These are phyloP conservation scores for Pleurotus djamor DNA, from an alignment of 768 basidiomycete species.

Conservation along the genomic window DNA sequence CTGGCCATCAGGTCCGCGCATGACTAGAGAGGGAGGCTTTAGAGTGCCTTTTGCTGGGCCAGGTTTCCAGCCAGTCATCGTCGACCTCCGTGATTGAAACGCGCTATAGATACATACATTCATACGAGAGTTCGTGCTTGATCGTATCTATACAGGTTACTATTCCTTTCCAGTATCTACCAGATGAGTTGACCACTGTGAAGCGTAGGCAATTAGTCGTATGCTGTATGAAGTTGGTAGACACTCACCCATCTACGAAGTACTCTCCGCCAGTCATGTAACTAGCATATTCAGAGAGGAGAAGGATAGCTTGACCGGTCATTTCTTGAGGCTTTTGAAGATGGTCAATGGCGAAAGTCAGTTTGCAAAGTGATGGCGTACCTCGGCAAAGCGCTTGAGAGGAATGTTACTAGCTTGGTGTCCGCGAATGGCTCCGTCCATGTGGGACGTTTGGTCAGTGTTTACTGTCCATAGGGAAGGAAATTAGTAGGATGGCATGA, in stretches of 20 bases:
- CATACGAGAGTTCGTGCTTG: background rate
- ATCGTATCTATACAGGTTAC: background rate
- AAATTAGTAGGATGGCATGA: too few species aligned
- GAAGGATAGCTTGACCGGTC: conserved; percentile 48
- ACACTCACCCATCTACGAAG: conserved; percentile 51
- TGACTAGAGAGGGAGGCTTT: conserved; percentile 16
- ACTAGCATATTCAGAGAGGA: conserved; percentile 47
- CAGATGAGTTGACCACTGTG: conserved; percentile 26
- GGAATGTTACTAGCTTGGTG: conserved; percentile 51
- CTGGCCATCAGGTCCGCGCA: conserved; percentile 27
- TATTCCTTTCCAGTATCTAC: conserved; percentile 12
- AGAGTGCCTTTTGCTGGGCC: conserved; percentile 32
- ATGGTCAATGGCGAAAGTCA: too few species aligned
- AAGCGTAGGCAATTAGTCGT: background rate
- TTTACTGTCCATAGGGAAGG: too few species aligned
- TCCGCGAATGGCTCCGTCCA: conserved; percentile 46
- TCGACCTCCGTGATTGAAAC: conserved; percentile 35
- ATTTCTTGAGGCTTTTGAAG: conserved; percentile 50
- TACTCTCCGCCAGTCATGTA: conserved; percentile 63
- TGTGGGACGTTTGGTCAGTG: conserved; percentile 55
- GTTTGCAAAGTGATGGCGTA: too few species aligned
- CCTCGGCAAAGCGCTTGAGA: conserved; percentile 56
- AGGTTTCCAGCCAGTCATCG: conserved; percentile 40
- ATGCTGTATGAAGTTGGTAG: background rate
- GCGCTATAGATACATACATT: background rate